phyloP scores from a whole-genome alignment of 2,329 filamentous ascomycete species.

The Fusarium camptoceras region DNA sequence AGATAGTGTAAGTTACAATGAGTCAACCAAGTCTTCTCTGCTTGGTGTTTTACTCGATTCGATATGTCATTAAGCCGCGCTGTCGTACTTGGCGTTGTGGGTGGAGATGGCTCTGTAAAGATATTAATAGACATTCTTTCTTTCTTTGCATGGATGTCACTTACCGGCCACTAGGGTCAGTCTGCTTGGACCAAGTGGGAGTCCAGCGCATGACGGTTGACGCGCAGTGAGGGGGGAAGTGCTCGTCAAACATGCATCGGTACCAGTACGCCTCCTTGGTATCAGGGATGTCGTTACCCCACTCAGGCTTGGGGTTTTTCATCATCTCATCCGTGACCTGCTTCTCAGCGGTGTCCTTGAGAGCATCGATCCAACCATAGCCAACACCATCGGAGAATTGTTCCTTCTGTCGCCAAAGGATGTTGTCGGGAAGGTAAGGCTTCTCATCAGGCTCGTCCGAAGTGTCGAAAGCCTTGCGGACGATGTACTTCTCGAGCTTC shows the following conservation, averaged over 20 bases:
- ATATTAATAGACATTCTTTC: conserved; percentile 24
- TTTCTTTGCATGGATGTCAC: conserved; percentile 27
- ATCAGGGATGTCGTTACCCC: conserved; percentile 92
- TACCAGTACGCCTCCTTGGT: conserved; percentile 99
- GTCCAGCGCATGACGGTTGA: conserved; percentile 96
- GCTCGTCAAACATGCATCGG: conserved; percentile 97
- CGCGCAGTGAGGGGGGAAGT: conserved; percentile 92
- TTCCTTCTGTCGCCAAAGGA: conserved; percentile 99
- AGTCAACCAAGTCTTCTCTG: conserved; percentile 23
- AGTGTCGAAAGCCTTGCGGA: conserved; percentile 97
- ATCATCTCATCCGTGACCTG: conserved; percentile 97
- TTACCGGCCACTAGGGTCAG: conserved; percentile 90
- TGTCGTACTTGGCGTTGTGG: conserved; percentile 79
- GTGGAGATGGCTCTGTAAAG: conserved; percentile 75
- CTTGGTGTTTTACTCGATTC: conserved; percentile 27
- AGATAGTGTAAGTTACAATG: conserved; percentile 43
- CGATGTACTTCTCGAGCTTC: conserved; percentile 95
- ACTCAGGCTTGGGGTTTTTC: conserved; percentile 97
- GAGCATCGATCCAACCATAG: conserved; percentile 97
- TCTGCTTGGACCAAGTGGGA: conserved; percentile 96
- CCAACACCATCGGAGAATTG: conserved; percentile 99
- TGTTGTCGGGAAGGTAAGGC: conserved; percentile 94
- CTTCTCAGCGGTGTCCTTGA: conserved; percentile 93
- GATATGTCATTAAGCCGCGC: conserved; percentile 53
- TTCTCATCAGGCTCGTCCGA: conserved; percentile 81